phyloP scores from a whole-genome alignment of 2,329 filamentous ascomycete genomes.

The Colletotrichum lupini region DNA sequence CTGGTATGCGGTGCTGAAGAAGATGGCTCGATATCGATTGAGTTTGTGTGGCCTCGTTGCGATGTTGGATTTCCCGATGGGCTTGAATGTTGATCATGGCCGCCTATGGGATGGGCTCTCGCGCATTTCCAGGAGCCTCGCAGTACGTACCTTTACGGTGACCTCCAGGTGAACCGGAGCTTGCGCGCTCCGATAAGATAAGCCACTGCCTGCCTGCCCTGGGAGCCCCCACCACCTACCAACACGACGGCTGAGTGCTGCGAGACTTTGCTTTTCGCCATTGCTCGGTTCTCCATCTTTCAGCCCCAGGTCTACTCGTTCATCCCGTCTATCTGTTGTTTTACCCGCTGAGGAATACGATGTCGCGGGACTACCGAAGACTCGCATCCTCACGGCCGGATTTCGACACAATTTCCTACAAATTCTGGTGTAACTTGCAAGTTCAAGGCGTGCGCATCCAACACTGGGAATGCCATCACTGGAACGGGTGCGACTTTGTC shows the following conservation, averaged over 20 bases:
- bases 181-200: constrained; percentile 21
- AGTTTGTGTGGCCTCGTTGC: neutral
- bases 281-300: neutral
- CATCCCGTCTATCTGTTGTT: neutral
- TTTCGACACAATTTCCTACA: neutral
- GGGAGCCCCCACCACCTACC: neutral
- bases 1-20: neutral
- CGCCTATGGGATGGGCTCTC: neutral
- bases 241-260: neutral
- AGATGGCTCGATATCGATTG: neutral
- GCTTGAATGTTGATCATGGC: constrained; percentile 6
- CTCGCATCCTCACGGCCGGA: neutral
- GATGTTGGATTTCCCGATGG: neutral
- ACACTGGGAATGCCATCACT: neutral
- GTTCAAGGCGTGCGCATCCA: neutral
- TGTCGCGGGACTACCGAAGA: neutral
- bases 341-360: neutral
- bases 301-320: neutral
- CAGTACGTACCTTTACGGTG: constrained; percentile 16
- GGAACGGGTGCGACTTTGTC: neutral
- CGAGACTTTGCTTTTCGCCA: neutral
- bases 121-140: constrained; percentile 6
- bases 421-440: neutral
- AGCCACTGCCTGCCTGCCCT: neutral
- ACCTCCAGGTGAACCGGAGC: neutral